phyloP scores from a whole-genome alignment of 176 grass and related monocot genomes.

The Oryza glaberrima region DNA sequence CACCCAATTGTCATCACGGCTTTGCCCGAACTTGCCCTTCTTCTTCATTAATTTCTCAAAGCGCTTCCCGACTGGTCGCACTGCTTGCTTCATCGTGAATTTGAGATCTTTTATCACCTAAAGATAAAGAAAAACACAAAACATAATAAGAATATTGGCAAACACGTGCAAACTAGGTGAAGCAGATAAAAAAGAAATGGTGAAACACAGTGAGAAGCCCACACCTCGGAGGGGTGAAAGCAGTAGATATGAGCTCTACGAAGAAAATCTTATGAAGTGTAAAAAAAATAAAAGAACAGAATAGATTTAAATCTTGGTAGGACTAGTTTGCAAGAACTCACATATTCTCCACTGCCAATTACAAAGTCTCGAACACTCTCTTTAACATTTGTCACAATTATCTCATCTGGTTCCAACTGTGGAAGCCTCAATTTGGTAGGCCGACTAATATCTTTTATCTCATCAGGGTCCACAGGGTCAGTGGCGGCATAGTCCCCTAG shows the following conservation, averaged over 20 bases:
- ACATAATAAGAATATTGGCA: neutral
- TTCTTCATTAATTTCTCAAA: constrained; percentile 71
- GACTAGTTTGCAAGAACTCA: constrained; percentile 39
- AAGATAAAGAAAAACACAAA: neutral
- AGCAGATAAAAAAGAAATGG: neutral
- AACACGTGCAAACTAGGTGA: neutral
- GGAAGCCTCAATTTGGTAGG: constrained; percentile 74
- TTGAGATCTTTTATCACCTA: constrained; percentile 93
- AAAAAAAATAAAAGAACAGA: neutral
- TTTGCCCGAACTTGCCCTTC: constrained; percentile 47
- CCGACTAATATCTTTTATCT: constrained; percentile 65
- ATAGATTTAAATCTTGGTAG: neutral
- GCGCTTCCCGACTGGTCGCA: constrained; percentile 72
- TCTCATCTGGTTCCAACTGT: constrained; percentile 55
- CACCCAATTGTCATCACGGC: constrained; percentile 71
- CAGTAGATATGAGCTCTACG: neutral
- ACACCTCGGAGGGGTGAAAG: neutral
- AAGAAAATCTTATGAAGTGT: neutral
- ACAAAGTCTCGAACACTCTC: constrained; percentile 76
- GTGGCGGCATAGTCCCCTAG: constrained; percentile 71
- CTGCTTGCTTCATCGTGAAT: constrained; percentile 81
- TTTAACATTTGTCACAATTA: constrained; percentile 69
- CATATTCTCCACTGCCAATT: constrained; percentile 78
- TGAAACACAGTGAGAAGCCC: neutral
- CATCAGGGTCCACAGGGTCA: constrained; percentile 78